A percentile compares a stretch with the other conserved stretches of the same genome.
Conservation (phyloP, 768 basidiomycete species). For the Podaxis rugospora region DNA sequence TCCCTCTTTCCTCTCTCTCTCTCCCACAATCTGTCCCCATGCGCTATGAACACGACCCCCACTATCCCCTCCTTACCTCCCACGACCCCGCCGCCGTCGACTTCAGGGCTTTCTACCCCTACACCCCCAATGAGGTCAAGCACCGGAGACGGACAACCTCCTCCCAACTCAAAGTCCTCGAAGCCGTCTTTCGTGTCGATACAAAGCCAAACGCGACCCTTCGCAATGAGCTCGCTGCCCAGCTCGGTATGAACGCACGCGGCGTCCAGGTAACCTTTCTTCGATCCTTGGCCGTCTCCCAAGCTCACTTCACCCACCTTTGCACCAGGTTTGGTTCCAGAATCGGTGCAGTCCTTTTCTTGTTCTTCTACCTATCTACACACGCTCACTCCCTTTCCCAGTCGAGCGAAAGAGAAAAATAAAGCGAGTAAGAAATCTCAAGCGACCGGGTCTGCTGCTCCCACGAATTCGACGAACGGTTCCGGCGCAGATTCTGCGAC, state of each 20-base stretch:
- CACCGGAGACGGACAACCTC: slow-evolving; percentile 88
- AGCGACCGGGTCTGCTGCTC: slow-evolving; percentile 14
- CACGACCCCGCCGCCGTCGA: slow-evolving; percentile 68
- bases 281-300: neutral
- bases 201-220: slow-evolving; percentile 86
- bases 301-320: slow-evolving; percentile 16
- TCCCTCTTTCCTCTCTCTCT: slow-evolving; percentile 25
- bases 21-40: slow-evolving; percentile 22
- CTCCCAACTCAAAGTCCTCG: slow-evolving; percentile 85
- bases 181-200: slow-evolving; percentile 80
- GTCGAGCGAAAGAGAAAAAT: slow-evolving; percentile 82
- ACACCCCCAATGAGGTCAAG: slow-evolving; percentile 90
- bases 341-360: slow-evolving; percentile 49
- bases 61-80: slow-evolving; percentile 39
- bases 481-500: slow-evolving; percentile 16
- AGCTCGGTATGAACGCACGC: slow-evolving; percentile 89
- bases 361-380: slow-evolving; percentile 8
- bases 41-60: slow-evolving; percentile 31
- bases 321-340: slow-evolving; percentile 81
- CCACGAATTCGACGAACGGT: slow-evolving; percentile 15
- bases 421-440: slow-evolving; percentile 44
- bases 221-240: slow-evolving; percentile 72
- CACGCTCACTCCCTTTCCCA: slow-evolving; percentile 23
- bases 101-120: slow-evolving; percentile 84
- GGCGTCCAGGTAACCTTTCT: slow-evolving; percentile 77